Conservation (phyloP, 345 rosid species). For the Camelina hispida region DNA sequence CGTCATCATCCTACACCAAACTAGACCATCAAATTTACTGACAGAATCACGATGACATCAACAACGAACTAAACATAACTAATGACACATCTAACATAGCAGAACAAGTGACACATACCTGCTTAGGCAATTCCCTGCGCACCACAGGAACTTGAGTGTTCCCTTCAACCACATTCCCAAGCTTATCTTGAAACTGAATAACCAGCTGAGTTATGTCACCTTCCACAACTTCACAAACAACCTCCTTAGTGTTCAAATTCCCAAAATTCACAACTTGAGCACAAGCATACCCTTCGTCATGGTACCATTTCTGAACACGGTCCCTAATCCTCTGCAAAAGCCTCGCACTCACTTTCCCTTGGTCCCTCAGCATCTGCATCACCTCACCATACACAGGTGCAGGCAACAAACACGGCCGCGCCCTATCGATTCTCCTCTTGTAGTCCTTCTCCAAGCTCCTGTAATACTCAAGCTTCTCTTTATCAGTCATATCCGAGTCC, state of each 20-base stretch:
- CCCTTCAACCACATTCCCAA: slow-evolving; percentile 95
- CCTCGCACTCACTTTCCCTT: slow-evolving; percentile 89
- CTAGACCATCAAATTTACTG: slow-evolving; percentile 6
- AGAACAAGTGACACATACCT: slow-evolving; percentile 50
- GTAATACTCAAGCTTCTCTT: slow-evolving; percentile 89
- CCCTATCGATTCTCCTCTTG: slow-evolving; percentile 76
- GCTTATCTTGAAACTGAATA: slow-evolving; percentile 90
- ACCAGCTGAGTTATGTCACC: slow-evolving; percentile 87
- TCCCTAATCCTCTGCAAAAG: slow-evolving; percentile 93
- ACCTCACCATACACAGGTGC: slow-evolving; percentile 62
- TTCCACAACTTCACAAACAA: slow-evolving; percentile 98
- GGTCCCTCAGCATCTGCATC: slow-evolving; percentile 71
- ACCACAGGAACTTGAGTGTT: slow-evolving; percentile 80
- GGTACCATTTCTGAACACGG: slow-evolving; percentile 95
- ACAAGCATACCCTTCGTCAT: slow-evolving; percentile 94
- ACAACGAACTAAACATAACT: slow-evolving; percentile 6
- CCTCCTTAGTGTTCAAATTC: slow-evolving; percentile 89
- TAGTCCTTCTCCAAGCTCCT: slow-evolving; percentile 88
- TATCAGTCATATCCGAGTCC: slow-evolving; percentile 96
- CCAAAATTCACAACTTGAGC: slow-evolving; percentile 98
- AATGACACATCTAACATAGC: slow-evolving; percentile 9
- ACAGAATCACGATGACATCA: slow-evolving; percentile 13
- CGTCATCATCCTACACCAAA: neutral
- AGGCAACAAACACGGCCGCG: slow-evolving; percentile 84
- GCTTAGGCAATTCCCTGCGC: slow-evolving; percentile 82